Evolutionary conservation across 2,329 filamentous ascomycete species (phyloP).

Genomic region (Colletotrichum endophyticum): DNA sequence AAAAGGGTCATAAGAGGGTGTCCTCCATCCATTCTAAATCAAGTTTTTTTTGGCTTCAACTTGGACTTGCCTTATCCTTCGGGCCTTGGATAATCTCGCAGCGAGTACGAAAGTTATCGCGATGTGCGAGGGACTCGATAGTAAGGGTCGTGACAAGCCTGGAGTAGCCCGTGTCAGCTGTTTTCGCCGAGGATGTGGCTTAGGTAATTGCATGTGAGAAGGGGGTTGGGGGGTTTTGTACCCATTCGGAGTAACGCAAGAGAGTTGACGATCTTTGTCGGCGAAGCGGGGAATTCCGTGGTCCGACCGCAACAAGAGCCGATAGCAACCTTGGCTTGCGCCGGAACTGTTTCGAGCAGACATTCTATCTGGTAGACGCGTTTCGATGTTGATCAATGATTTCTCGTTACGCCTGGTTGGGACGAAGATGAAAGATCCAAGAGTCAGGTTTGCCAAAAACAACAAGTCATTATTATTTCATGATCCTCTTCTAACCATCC

Average conservation of each 20-base stretch:
- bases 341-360: neutral
- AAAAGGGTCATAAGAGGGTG: neutral
- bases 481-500: neutral
- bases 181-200: slow-evolving; percentile 10
- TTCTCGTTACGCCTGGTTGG: neutral
- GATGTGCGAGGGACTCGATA: neutral
- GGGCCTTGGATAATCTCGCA: neutral
- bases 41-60: neutral
- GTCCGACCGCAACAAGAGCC: neutral
- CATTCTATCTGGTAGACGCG: neutral
- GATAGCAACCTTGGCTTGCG: neutral
- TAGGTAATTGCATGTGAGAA: slow-evolving; percentile 19
- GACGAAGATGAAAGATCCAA: neutral
- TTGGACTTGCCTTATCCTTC: neutral
- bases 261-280: neutral
- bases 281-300: neutral
- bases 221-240: neutral
- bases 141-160: neutral
- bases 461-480: neutral
- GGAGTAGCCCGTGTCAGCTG: neutral
- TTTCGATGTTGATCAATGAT: neutral
- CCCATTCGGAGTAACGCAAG: neutral
- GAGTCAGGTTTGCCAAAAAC: neutral
- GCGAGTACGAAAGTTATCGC: neutral
- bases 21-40: neutral